Evolutionary conservation across 2,329 filamentous ascomycete genomes (phyloP), one percentile per base, ranked within the genome.

Genomic region (Trichophyton mentagrophytes): DNA sequence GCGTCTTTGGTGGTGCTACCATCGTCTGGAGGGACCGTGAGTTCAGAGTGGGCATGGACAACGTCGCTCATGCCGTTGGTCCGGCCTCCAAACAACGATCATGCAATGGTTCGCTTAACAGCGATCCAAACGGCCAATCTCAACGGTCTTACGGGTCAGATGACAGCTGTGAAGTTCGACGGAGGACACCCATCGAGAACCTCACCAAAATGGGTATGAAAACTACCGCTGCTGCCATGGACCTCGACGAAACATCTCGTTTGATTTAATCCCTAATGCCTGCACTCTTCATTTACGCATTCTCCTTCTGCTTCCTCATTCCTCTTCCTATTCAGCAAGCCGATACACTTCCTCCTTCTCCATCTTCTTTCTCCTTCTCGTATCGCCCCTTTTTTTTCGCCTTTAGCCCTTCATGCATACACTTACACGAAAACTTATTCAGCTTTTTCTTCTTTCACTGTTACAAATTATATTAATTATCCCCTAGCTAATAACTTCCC

Each of bases 21-120:
- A 89, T 99, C 0, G 83, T 83, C 59, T 99, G 93, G 95, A 79
- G 93, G 60, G 92, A 91, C 0, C 86, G 85, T 68, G 81, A 78
- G 30, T 97, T 97, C 71, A 83, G 82, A 67, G 91, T 97, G 1
- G 84, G 86, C 1, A 80, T 89, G 66, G 88, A 97, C 71, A 92
- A 92, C 80, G 88, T 85, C 58, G 92, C 95, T 27, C 79, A 83
- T 65, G 83, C 85, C 67, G 58, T 66, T 25, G 56, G 53, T 30
- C 27, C 57, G 11, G 51, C 25, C 20, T 20, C 40, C 8, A 56
- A 38, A 36, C 27, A 59, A 6, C 25, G n/a, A 3, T 17, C 57
- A 30, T 30, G 8, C 22, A 51, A 47, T 38, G 27, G 46, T 38
- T 13, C 15, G 38, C 20, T 36, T 33, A 47, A 15, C 44, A 11